Percentiles rank a stretch among this genome's conserved stretches.
phyloP scores from a whole-genome alignment of 2,329 filamentous ascomycete genomes.

The Raffaelea albimanens region DNA sequence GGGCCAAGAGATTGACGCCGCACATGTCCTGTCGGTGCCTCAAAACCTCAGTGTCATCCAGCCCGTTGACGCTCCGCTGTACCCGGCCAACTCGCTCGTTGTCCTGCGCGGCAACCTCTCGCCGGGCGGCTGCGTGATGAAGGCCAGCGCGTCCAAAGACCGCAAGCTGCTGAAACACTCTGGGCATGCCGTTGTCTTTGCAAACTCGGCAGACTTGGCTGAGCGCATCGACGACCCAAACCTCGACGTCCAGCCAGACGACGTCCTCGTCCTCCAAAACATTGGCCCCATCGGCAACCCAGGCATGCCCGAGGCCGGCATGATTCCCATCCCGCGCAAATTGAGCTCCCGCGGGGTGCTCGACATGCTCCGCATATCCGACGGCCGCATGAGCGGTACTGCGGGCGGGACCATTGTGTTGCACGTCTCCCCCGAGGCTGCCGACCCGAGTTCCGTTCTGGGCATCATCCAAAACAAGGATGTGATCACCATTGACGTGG shows the following conservation, averaged over 20 bases:
- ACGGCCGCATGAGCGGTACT: slow-evolving; percentile 80
- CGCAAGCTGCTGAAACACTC: slow-evolving; percentile 40
- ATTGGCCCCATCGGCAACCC: slow-evolving; percentile 54
- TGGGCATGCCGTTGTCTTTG: slow-evolving; percentile 53
- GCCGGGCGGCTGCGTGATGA: slow-evolving; percentile 74
- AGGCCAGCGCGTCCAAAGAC: slow-evolving; percentile 81
- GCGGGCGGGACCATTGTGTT: slow-evolving; percentile 84
- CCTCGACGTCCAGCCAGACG: slow-evolving; percentile 51
- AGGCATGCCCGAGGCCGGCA: slow-evolving; percentile 80
- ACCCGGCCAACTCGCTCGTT: slow-evolving; percentile 67
- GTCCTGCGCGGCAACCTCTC: slow-evolving; percentile 78
- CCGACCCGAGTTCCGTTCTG: slow-evolving; percentile 59
- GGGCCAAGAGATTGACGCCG: slow-evolving; percentile 64
- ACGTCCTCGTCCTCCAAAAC: slow-evolving; percentile 73
- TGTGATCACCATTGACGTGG: too few relatives aligned
- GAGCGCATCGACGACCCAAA: slow-evolving; percentile 44
- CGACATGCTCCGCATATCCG: slow-evolving; percentile 78
- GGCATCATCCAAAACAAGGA: too few relatives aligned
- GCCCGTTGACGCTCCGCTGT: slow-evolving; percentile 55
- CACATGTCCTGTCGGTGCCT: slow-evolving; percentile 46
- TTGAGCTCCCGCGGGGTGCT: slow-evolving; percentile 63
- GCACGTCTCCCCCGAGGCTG: slow-evolving; percentile 80
- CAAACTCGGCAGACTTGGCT: slow-evolving; percentile 66
- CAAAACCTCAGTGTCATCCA: slow-evolving; percentile 53
- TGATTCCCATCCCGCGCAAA: slow-evolving; percentile 61